Evolutionary conservation across 148 eudicot species (phyloP).

Genomic region (Vaccinium corymbosum): DNA sequence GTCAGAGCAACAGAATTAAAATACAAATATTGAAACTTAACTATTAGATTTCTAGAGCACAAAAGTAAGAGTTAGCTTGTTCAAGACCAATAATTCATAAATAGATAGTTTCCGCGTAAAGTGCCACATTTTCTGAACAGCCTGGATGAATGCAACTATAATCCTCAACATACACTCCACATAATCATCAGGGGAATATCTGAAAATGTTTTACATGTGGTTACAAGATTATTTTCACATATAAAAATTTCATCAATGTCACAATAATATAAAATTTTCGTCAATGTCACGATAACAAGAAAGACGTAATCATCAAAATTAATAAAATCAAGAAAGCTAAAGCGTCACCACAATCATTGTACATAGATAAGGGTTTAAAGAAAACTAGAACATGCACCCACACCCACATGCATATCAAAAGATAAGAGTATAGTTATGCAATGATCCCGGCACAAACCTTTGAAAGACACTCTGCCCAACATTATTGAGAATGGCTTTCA

Average conservation of each 20-base stretch:
- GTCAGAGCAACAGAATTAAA: not conserved
- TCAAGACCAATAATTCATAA: not conserved
- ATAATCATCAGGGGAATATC: not conserved
- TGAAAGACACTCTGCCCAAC: constrained; percentile 78
- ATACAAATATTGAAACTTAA: not conserved
- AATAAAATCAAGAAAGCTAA: not conserved
- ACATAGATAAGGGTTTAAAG: not conserved
- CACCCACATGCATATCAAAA: not conserved
- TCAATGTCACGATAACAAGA: not conserved
- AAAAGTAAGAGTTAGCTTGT: not conserved
- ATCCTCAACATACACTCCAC: not conserved
- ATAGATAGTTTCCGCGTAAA: not conserved
- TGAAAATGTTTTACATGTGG: not conserved
- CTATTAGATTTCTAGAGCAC: not conserved
- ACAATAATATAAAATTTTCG: not conserved
- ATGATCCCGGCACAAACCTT: constrained; percentile 45
- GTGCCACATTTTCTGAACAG: not conserved
- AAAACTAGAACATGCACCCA: not conserved
- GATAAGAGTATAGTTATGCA: not conserved
- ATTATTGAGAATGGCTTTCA: constrained; percentile 80
- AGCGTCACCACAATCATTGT: not conserved
- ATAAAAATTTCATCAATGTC: not conserved
- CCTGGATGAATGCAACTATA: not conserved
- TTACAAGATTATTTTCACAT: not conserved
- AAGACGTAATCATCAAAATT: not conserved